These are phyloP conservation scores for Cordyceps militaris DNA, from an alignment of 2,329 filamentous ascomycete genomes.

Conservation along the genomic window DNA sequence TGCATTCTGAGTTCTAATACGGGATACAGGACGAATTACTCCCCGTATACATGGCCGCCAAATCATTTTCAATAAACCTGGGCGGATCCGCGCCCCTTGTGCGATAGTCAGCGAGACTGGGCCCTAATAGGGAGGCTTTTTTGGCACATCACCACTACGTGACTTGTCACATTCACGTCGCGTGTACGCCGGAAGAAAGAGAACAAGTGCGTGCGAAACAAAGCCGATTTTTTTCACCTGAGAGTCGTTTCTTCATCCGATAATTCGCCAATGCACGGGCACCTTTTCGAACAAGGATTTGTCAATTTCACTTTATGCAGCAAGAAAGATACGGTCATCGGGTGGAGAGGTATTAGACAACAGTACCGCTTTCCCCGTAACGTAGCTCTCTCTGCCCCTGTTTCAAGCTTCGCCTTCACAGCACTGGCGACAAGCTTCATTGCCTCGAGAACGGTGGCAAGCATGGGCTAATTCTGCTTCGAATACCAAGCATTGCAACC, in stretches of 20 bases:
- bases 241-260: not conserved
- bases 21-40: too few species aligned
- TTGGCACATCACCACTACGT: conserved; percentile 9
- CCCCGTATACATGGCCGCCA: not conserved
- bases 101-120: not conserved
- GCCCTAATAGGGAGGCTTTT: not conserved
- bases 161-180: conserved; percentile 2
- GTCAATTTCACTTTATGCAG: not conserved
- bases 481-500: not conserved
- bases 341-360: not conserved
- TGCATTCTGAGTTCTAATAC: too few species aligned
- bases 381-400: not conserved
- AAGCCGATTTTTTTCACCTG: not conserved
- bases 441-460: not conserved
- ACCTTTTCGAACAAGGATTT: not conserved
- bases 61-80: not conserved
- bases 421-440: not conserved
- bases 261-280: not conserved
- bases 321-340: not conserved
- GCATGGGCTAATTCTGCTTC: not conserved
- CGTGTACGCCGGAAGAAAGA: not conserved
- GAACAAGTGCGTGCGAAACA: not conserved
- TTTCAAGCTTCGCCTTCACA: not conserved
- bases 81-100: not conserved
- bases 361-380: not conserved